Evolutionary conservation across 768 basidiomycete species (phyloP).

Genomic region (Brasilioporus rufonigricans): DNA sequence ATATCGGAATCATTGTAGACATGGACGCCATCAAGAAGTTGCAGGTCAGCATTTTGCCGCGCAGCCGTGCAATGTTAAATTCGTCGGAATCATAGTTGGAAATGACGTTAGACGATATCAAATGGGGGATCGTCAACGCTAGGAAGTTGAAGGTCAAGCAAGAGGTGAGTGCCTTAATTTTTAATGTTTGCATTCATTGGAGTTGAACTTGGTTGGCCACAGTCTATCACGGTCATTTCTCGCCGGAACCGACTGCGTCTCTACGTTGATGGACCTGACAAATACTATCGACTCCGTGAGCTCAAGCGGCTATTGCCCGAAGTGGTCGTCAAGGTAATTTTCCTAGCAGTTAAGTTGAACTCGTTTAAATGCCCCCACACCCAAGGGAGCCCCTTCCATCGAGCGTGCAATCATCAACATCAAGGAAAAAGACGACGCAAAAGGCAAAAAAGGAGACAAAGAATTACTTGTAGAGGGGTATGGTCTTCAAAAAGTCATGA

Average conservation of each 20-base stretch:
- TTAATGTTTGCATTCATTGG: background rate
- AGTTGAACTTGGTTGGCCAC: background rate
- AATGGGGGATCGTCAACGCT: conserved; percentile 82
- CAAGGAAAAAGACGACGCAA: conserved; percentile 79
- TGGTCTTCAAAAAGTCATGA: conserved; percentile 96
- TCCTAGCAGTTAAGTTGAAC: background rate
- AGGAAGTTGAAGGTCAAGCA: conserved; percentile 93
- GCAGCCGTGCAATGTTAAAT: background rate
- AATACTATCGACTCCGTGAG: conserved; percentile 80
- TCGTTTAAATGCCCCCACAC: background rate
- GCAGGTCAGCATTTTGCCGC: conserved; percentile 50
- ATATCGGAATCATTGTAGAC: conserved; percentile 91
- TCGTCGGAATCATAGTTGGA: conserved; percentile 60
- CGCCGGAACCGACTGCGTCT: conserved; percentile 73
- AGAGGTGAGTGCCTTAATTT: conserved; percentile 46
- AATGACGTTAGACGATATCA: conserved; percentile 87
- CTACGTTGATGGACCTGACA: conserved; percentile 74
- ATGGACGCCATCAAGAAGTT: conserved; percentile 83
- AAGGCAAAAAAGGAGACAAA: conserved; percentile 84
- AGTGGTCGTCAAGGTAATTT: conserved; percentile 83
- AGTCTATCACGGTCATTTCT: conserved; percentile 78
- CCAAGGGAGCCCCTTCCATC: conserved; percentile 80
- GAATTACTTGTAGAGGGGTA: conserved; percentile 96
- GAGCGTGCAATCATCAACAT: conserved; percentile 95
- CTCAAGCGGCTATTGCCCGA: conserved; percentile 80